These are phyloP conservation scores for Xylaria nigripes DNA, from an alignment of 495 filamentous ascomycete genomes.

Conservation along the genomic window DNA sequence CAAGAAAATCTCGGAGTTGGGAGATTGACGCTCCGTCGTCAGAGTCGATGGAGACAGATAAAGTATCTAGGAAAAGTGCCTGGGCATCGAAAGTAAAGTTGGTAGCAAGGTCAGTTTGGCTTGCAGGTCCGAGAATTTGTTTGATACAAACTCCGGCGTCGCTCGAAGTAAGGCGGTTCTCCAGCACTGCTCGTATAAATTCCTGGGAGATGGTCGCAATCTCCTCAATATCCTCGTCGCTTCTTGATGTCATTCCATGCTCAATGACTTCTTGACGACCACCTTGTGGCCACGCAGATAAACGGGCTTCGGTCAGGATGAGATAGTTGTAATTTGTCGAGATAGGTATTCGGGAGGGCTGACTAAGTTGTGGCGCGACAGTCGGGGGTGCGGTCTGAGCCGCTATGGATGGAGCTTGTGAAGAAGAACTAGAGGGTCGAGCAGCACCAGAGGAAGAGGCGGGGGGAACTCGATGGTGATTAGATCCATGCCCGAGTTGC, in stretches of 20 bases:
- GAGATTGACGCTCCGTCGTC: conserved; percentile 41
- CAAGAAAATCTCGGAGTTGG: conserved; percentile 49
- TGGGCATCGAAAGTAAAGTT: conserved; percentile 48
- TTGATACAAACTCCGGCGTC: conserved; percentile 67
- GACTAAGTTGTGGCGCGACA: conserved; percentile 13
- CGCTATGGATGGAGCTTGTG: conserved; percentile 22
- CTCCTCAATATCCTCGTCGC: conserved; percentile 55
- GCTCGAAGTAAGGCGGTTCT: conserved; percentile 53
- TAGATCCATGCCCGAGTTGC: conserved; percentile 8
- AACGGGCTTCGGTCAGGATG: conserved; percentile 40
- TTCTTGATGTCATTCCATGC: conserved; percentile 47
- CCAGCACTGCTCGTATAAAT: conserved; percentile 61
- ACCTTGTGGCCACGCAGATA: conserved; percentile 37
- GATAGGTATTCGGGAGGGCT: conserved; percentile 15
- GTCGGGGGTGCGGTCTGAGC: conserved; percentile 17
- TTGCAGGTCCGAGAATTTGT: conserved; percentile 58
- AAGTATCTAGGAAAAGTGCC: conserved; percentile 69
- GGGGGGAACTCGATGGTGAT: conserved; percentile 25
- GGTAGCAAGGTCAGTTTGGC: conserved; percentile 35
- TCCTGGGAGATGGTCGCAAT: conserved; percentile 77
- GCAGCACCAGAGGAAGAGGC: conserved; percentile 35
- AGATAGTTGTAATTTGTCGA: conserved; percentile 39
- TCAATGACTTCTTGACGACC: conserved; percentile 45
- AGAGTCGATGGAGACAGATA: conserved; percentile 68
- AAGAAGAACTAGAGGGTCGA: conserved; percentile 40